Evolutionary conservation across 1,284 basidiomycete species (phyloP), one percentile per base, ranked within the genome.

Genomic region (Phenoliferia sp.): DNA sequence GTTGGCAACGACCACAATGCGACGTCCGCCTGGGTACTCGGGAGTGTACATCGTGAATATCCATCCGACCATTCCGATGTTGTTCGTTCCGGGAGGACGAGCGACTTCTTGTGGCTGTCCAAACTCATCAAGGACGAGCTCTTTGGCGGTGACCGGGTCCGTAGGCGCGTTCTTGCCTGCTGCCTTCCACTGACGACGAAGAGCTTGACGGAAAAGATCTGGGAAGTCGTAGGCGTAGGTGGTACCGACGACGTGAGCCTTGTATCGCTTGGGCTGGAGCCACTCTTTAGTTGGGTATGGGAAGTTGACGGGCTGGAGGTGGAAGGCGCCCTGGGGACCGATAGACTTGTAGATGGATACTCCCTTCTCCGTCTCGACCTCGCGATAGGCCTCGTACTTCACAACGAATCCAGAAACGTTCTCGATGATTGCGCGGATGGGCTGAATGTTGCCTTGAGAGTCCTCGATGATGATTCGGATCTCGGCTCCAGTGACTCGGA

Each of bases 221-320:
- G 96, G 94, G 87, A 99, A 98, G 82, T 99, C 96, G 82, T 99
- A 82, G 54, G 90, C 94, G 78, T 99, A 99, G 60, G 95, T 99
- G 35, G 96, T 99, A 69, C 96, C 95, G 72, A 97, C 89, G 66
- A 96, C 87, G 80, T 99, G 96, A n/a, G 96, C 96, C 78, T 98
- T 94, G 83, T 97, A 98, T 75, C 96, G 93, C 80, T 96, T 94
- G 65, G 95, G 94, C 80, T 99, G 96, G 63, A 99, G 84, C n/a
- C 94, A 97, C 79, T 97, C 94, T 82, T 97, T 99, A 68, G 95
- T 98, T 22, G 94, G 87, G 81, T 99, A 98, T 0, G 92, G 85
- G 73, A 89, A 87, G 80, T 92, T 90, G 74, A 94, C 93, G 32
- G 92, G 92, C 80, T 94, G 93, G 58, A 96, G 84, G 80, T 97